Conservation (phyloP, 1,284 basidiomycete species). For the Rhodotorula sp. region DNA sequence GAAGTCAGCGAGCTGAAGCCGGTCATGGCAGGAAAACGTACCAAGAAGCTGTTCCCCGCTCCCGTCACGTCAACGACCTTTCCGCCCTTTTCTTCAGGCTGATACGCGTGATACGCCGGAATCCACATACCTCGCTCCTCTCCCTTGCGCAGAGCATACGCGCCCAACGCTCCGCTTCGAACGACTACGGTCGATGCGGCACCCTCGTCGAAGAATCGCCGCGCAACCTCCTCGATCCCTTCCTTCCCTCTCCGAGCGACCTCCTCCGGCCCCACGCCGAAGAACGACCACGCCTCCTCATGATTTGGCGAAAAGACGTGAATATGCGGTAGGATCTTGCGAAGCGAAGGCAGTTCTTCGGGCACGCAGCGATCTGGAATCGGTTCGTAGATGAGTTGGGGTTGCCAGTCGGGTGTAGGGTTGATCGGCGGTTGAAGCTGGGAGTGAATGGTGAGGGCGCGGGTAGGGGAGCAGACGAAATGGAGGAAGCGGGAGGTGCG, state of each 20-base stretch:
- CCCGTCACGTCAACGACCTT: constrained; percentile 80
- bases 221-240: constrained; percentile 38
- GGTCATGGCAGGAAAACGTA: constrained; percentile 52
- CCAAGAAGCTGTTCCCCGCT: constrained; percentile 83
- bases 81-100: constrained; percentile 48
- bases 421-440: constrained; percentile 15
- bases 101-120: constrained; percentile 66
- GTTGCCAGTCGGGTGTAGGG: constrained; percentile 51
- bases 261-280: constrained; percentile 36
- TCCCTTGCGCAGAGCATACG: constrained; percentile 59
- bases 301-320: constrained; percentile 52
- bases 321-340: constrained; percentile 61
- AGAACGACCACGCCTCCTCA: constrained; percentile 52
- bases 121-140: constrained; percentile 62
- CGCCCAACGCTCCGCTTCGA: constrained; percentile 71
- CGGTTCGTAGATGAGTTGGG: constrained; percentile 39
- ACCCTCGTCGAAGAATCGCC: constrained; percentile 47
- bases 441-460: constrained; percentile 63
- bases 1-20: background rate
- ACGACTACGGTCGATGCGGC: constrained; percentile 59
- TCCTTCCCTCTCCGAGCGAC: constrained; percentile 6
- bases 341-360: constrained; percentile 67
- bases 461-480: constrained; percentile 76
- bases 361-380: constrained; percentile 65
- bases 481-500: constrained; percentile 63